Base-by-base conservation (phyloP, 225 moss, liverwort and hornwort genomes). In the Polytrichum commune region DNA sequence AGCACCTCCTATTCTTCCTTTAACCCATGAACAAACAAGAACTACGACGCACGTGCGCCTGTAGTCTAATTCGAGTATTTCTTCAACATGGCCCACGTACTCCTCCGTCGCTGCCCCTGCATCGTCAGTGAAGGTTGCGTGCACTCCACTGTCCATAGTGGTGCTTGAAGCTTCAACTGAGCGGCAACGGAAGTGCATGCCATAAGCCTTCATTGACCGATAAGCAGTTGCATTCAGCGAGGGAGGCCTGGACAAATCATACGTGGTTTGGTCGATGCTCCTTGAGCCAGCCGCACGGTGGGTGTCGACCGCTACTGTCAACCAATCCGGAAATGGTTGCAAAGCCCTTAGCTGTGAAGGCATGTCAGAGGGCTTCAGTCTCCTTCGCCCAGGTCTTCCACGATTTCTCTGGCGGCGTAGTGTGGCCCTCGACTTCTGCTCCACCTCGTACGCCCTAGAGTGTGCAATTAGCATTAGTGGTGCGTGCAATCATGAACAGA, bases 81-180 rank as follows among this genome's bases (percentile, higher is more conserved):
- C 30, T 30, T 30, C 30, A 30, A 30, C 5, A 5, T 5, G 5
- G 4, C 30, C 30, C 6, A 58, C 22, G 7, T 58, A 58, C 57
- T 58, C 57, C 7, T 58, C 57, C 57, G 57, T 58, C 57, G 19
- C 57, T 22, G 0, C 57, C 18, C 57, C 57, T 58, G 18, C 13
- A 58, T 58, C 57, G 9, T 58, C 18, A 13, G 16, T 58, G 57
- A 58, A 58, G 57, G 57, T 58, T 58, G 16, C 57, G 19, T 58
- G 57, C 57, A 56, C 55, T 56, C 55, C 55, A 56, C 4, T 58
- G 9, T 58, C 57, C 57, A 58, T 58, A 58, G 57, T 58, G 57
- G 9, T 58, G 6, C 57, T 58, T 13, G 22, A 58, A 18, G 57
- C 57, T 58, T 58, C 57, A 18, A 58, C 57, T 19, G 19, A 58